Evolutionary conservation across 164 flowering plant species (phyloP).

Genomic region (Vitis labrusca): DNA sequence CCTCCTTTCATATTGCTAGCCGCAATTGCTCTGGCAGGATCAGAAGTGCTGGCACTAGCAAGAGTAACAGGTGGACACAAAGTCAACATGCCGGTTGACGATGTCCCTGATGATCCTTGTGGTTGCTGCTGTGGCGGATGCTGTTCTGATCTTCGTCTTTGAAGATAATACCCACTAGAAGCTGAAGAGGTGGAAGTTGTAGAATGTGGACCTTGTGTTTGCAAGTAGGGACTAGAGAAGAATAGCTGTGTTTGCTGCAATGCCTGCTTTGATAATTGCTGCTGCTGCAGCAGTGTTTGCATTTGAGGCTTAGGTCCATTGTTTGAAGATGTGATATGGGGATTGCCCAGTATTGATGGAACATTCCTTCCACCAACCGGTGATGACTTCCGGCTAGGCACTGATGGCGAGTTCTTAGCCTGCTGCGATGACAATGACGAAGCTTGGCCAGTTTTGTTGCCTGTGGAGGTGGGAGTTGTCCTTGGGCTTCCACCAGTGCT

Average conservation of each 20-base stretch:
- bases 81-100: constrained; percentile 62
- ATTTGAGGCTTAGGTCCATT: constrained; percentile 33
- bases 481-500: constrained; percentile 81
- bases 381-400: constrained; percentile 61
- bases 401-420: constrained; percentile 48
- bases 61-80: constrained; percentile 38
- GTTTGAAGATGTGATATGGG: constrained; percentile 40
- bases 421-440: constrained; percentile 51
- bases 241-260: constrained; percentile 56
- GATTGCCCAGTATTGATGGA: constrained; percentile 63
- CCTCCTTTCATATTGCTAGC: constrained; percentile 53
- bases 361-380: constrained; percentile 63
- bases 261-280: constrained; percentile 33
- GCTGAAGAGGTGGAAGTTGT: constrained; percentile 29
- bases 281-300: constrained; percentile 30
- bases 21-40: constrained; percentile 66
- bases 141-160: constrained; percentile 53
- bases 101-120: constrained; percentile 30
- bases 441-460: constrained; percentile 47
- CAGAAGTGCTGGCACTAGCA: constrained; percentile 40
- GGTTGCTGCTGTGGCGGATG: constrained; percentile 42
- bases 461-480: constrained; percentile 39
- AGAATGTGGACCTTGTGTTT: constrained; percentile 45
- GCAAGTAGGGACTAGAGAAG: constrained; percentile 55
- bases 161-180: constrained; percentile 43